Evolutionary conservation across 495 filamentous ascomycete species (phyloP).

Genomic region (Talaromyces trachyspermus): DNA sequence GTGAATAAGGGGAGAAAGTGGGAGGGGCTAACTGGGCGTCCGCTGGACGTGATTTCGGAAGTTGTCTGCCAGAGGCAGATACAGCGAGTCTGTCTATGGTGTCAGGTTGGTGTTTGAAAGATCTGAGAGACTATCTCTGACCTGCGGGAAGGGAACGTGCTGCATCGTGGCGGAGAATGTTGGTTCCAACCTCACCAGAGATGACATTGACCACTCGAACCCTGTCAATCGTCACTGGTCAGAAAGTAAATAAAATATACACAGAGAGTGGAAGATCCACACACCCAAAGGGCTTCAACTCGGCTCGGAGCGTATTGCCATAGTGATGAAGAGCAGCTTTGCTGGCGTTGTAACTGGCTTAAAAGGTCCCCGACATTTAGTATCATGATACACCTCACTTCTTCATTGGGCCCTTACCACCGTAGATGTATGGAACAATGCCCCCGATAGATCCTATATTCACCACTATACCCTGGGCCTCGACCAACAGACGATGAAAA

Average conservation of each 20-base stretch:
- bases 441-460: conserved; percentile 26
- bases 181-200: conserved; percentile 26
- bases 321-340: conserved; percentile 27
- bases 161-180: conserved; percentile 22
- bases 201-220: conserved; percentile 20
- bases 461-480: conserved; percentile 14
- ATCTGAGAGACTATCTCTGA: no score
- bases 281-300: conserved; percentile 23
- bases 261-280: no score
- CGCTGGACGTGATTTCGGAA: conserved; percentile 5
- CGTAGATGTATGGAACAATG: conserved; percentile 24
- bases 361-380: no score
- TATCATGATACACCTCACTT: no score
- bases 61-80: conserved; percentile 3
- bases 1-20: no score
- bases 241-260: no score
- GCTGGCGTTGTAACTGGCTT: conserved; percentile 24
- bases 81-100: not conserved
- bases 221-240: conserved; percentile 3
- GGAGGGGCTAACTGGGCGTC: conserved; percentile 4
- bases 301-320: conserved; percentile 21
- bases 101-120: no score
- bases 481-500: conserved; percentile 21
- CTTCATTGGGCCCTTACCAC: conserved; percentile 10
- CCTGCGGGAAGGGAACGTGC: conserved; percentile 16